Percentiles rank a stretch among this genome's conserved stretches.
phyloP scores from a whole-genome alignment of 495 filamentous ascomycete species.

The Wilcoxina mikolae region DNA sequence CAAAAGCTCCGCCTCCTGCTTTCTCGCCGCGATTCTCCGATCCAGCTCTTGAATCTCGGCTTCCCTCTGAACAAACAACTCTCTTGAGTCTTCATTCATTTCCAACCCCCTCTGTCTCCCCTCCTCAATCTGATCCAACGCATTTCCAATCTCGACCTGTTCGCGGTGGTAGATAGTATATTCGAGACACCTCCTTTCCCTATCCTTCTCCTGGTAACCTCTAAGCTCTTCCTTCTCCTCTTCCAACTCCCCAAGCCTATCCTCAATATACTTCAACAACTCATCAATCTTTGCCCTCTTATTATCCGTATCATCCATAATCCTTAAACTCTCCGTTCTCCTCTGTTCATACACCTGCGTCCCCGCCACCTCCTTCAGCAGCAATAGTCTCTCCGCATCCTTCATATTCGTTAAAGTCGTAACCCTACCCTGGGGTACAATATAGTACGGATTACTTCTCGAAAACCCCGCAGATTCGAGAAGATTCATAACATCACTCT shows the following conservation, averaged over 20 bases:
- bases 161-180: constrained; percentile 88
- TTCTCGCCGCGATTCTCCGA: constrained; percentile 58
- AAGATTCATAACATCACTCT: constrained; percentile 86
- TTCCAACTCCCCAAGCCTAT: constrained; percentile 75
- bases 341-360: constrained; percentile 93
- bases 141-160: constrained; percentile 58
- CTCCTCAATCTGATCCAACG: constrained; percentile 71
- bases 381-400: constrained; percentile 69
- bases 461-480: constrained; percentile 95
- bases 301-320: constrained; percentile 92
- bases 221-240: constrained; percentile 93
- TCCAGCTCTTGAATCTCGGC: constrained; percentile 58
- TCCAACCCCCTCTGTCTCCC: constrained; percentile 65
- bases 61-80: constrained; percentile 63
- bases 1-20: constrained; percentile 69
- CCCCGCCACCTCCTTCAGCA: constrained; percentile 93
- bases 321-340: constrained; percentile 76
- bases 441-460: constrained; percentile 96
- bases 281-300: constrained; percentile 93
- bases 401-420: constrained; percentile 98
- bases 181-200: constrained; percentile 79
- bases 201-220: constrained; percentile 86
- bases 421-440: constrained; percentile 92
- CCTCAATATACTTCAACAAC: constrained; percentile 74
- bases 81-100: constrained; percentile 64